Base-by-base conservation (phyloP, 2,329 filamentous ascomycete genomes). In the Parafenestella ontariensis region DNA sequence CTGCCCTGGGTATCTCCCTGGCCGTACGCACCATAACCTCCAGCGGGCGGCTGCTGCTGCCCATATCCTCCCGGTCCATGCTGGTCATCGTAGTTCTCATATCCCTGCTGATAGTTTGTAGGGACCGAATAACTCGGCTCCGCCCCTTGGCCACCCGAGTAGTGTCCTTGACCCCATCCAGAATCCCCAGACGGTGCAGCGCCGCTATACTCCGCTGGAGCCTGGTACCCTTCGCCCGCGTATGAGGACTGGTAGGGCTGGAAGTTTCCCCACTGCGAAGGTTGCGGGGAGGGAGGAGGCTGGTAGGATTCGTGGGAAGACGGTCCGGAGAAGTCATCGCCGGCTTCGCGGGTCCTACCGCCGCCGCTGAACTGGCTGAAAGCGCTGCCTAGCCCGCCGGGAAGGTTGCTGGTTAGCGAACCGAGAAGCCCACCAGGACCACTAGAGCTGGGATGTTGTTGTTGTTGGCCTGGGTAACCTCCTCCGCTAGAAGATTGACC, bases 41-140 rank as follows among this genome's bases (percentile, higher is more conserved):
- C 62, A 44, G 44, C 42, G 1, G 55, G 61, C 13, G 64, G 59
- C 11, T 52, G 53, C 23, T 54, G 61, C 36, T 64, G 56, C 23
- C 56, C 49, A 53, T 69, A 66, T 11, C 55, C 61, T 28, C 58
- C 59, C 1, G 58, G 49, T 17, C 48, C 29, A 17, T 49, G 18
- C 37, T 40, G 37, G 2, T 20, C 36, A 7, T 43, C 52, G 48
- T 71, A 69, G 20, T 65, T 66, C 60, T 76, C 73, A 46, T 72
- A 74, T 0, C 73, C 73, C 49, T 76, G 73, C 56, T 76, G 72
- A 58, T 75, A 76, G 15, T 67, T 66, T 33, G 71, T 75, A 2
- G 71, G 72, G 15, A 75, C 56, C 9, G 64, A 64, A 49, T 73
- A 74, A 21, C 65, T 65, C 8, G 71, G 71, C 45, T 74, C 71